Percentiles rank a stretch among this genome's conserved stretches.
phyloP scores from a whole-genome alignment of 192 early-diverging fungal genomes.

The Coemansia sp. region DNA sequence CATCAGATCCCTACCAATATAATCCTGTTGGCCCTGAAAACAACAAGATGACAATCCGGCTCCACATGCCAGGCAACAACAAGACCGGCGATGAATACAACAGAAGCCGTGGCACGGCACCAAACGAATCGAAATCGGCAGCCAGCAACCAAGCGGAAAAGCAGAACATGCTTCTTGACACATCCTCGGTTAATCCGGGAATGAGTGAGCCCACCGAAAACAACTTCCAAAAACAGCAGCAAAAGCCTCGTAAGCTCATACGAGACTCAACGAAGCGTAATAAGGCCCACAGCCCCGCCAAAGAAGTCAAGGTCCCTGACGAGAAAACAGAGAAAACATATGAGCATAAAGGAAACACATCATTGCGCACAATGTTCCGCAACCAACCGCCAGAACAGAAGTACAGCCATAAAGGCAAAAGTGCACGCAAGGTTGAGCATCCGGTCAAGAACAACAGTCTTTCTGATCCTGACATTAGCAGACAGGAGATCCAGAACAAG shows the following conservation, averaged over 20 bases:
- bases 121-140: neutral
- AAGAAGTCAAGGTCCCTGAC: neutral
- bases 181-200: conserved; percentile 43
- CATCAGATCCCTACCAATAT: neutral
- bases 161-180: conserved; percentile 31
- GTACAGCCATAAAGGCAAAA: neutral
- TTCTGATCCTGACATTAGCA: neutral
- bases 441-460: neutral
- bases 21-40: neutral
- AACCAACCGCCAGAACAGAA: neutral
- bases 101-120: neutral
- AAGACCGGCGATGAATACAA: neutral
- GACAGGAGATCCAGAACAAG: neutral
- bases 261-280: conserved; percentile 20
- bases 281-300: neutral
- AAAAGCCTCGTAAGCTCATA: conserved; percentile 46
- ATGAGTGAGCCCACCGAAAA: neutral
- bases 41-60: neutral
- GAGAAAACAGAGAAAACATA: neutral
- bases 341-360: conserved; percentile 7
- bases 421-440: neutral
- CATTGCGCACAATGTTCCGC: conserved; percentile 20
- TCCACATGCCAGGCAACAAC: neutral
- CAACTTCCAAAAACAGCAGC: neutral
- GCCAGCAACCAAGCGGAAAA: neutral